Evolutionary conservation across 805 yeast genomes (phyloP).

Genomic region (Starmerella gropengiesseri): DNA sequence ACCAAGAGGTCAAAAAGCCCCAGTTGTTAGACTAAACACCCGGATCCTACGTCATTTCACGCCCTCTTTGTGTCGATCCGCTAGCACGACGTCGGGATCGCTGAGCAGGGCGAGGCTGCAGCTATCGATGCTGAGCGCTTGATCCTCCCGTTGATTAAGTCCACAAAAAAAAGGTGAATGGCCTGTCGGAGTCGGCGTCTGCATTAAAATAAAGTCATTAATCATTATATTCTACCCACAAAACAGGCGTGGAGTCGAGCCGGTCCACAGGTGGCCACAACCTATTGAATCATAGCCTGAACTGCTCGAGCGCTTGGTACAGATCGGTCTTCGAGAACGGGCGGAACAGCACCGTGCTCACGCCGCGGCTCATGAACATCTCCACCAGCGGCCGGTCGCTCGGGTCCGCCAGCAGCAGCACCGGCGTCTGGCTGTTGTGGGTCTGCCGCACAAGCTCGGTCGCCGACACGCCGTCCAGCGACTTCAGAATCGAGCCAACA

Average conservation of each 20-base stretch:
- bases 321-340: slow-evolving; percentile 87
- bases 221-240: slow-evolving; percentile 3
- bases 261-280: too few relatives aligned
- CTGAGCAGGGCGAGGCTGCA: too few relatives aligned
- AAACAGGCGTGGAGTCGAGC: too few relatives aligned
- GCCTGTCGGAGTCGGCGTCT: too few relatives aligned
- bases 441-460: slow-evolving; percentile 78
- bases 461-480: slow-evolving; percentile 63
- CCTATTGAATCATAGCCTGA: background rate
- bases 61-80: too few relatives aligned
- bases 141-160: too few relatives aligned
- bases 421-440: slow-evolving; percentile 67
- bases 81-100: too few relatives aligned
- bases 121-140: too few relatives aligned
- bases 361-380: slow-evolving; percentile 66
- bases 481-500: slow-evolving; percentile 49
- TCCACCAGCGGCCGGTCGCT: slow-evolving; percentile 15
- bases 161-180: too few relatives aligned
- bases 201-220: background rate
- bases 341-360: slow-evolving; percentile 84
- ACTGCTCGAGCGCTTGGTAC: slow-evolving; percentile 45
- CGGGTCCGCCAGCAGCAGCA: slow-evolving; percentile 42
- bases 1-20: too few relatives aligned
- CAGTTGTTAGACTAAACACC: too few relatives aligned
- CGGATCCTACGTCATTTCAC: too few relatives aligned